Base-by-base conservation (phyloP, 306 rosid genomes). In the Lagenaria siceraria region DNA sequence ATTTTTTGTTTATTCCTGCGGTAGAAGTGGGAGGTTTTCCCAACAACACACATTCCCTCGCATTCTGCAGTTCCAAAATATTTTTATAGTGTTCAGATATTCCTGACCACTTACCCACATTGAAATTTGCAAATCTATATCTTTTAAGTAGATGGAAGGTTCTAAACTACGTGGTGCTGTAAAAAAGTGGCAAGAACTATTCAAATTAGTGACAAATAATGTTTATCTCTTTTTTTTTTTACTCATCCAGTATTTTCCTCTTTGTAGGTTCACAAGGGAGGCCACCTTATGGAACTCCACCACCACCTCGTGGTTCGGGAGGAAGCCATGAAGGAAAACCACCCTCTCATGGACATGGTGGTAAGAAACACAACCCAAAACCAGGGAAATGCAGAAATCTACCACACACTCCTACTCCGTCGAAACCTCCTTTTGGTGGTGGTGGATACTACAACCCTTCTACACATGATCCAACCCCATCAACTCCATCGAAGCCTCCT, bases 221-320 rank as follows among this genome's bases (percentile, higher is more conserved):
- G 58, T 19, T 14, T 63, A 36, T 22, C 33, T n/a, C n/a, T 24
- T 29, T 2, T 29, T 72, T 40, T 4, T 25, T 21, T 12, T 10
- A 22, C 48, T 69, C 17, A 12, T 25, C 29, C 31, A 40, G 71
- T 76, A 36, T 36, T 53, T 56, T 21, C 9, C 3, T 76, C 13
- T 51, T 75, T 78, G 76, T 81, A 82, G 88, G 86, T 46, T 82
- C 90, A 75, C 74, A 84, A 21, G 62, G 56, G 6, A 82, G 79
- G 78, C 84, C 97, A 55, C 90, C 85, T 43, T 54, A 76, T 59
- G 80, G 77, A 40, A 3, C 19, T 58, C 29, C 83, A 52, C 83
- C 93, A 49, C 80, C 93, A 49, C 80, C 89, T 46, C 84, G 80
- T 76, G 77, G 80, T 17, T 83, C 87, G 74, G 83, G 86, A 65